Percentiles rank a stretch among this genome's conserved stretches.
These are phyloP conservation scores for Penicillium sp. DNA, from an alignment of 2,329 filamentous ascomycete genomes.

Conservation along the genomic window DNA sequence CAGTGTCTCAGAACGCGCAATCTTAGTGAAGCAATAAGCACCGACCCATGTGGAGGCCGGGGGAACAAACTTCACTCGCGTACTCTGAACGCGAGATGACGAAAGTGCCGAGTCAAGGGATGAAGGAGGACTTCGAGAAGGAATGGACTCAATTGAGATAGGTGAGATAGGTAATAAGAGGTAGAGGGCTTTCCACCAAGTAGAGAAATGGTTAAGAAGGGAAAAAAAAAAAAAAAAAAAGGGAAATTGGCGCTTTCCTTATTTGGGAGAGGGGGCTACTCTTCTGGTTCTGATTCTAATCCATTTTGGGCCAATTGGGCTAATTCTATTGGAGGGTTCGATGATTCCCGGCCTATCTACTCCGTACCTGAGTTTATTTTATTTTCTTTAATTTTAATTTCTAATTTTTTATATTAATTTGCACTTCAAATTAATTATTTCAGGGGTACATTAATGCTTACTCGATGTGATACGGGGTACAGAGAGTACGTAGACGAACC, in stretches of 20 bases:
- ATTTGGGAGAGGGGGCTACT: not conserved
- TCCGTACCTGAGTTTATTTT: not conserved
- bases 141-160: not conserved
- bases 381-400: not conserved
- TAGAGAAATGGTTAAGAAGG: not conserved
- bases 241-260: not conserved
- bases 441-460: not conserved
- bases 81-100: constrained; percentile 5
- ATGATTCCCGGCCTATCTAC: not conserved
- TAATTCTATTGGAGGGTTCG: not conserved
- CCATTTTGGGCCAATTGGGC: not conserved
- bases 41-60: constrained; percentile 4
- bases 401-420: not conserved
- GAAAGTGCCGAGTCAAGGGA: constrained; percentile 10
- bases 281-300: not conserved
- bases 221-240: not conserved
- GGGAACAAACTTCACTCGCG: not conserved
- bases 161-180: not conserved
- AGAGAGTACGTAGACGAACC: no score
- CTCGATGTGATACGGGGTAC: no score
- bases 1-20: constrained; percentile 7
- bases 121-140: not conserved
- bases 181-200: not conserved
- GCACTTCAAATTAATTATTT: not conserved
- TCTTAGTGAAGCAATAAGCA: constrained; percentile 8